A percentile compares a stretch with the other conserved stretches of the same genome.
Conservation (phyloP, 345 rosid genomes). For the Eucalyptus brandiana region DNA sequence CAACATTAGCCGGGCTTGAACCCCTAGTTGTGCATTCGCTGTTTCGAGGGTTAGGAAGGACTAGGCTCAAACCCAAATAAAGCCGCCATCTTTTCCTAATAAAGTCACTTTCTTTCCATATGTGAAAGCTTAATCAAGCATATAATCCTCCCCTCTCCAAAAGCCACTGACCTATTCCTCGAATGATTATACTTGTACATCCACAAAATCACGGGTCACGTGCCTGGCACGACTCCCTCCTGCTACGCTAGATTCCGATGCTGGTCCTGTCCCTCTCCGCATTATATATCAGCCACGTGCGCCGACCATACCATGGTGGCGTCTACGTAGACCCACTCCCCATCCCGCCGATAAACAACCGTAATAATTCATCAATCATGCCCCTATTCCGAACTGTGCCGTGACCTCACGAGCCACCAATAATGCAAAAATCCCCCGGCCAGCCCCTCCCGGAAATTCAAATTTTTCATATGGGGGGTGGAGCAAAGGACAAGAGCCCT, state of each 20-base stretch:
- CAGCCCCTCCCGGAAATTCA: background rate
- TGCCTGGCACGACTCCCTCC: background rate
- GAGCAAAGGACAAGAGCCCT: background rate
- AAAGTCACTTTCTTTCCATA: background rate
- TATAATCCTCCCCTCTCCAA: background rate
- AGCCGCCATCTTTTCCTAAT: background rate
- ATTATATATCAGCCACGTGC: background rate
- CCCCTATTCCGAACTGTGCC: background rate
- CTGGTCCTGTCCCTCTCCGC: background rate
- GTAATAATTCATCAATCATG: background rate
- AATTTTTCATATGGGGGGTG: background rate
- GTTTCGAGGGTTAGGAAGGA: background rate
- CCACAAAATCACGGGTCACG: background rate
- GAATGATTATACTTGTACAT: background rate
- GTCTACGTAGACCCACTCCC: background rate
- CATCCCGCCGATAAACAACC: background rate
- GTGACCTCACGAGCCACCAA: background rate
- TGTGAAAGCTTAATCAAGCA: background rate
- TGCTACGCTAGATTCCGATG: background rate
- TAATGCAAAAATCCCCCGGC: background rate
- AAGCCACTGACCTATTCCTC: background rate
- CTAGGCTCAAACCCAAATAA: background rate
- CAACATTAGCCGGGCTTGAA: accelerated
- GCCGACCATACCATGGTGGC: background rate
- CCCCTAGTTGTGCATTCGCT: accelerated